Base-by-base conservation (phyloP, 1,284 basidiomycete species). In the Entoloma clypeatum region DNA sequence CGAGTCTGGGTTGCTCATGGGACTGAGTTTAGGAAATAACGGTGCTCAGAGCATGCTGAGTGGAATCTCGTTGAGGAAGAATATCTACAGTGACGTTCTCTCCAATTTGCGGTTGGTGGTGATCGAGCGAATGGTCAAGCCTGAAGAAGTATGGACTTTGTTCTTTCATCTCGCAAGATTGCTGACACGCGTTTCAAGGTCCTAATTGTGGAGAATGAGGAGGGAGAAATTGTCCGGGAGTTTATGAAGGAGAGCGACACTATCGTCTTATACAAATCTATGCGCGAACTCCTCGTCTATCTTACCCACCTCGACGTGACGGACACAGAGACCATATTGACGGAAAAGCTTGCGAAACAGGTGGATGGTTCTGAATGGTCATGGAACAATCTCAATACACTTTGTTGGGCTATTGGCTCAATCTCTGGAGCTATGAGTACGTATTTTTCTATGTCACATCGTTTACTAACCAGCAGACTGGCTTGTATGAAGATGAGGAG, bases 241-340 rank as follows among this genome's bases (percentile, higher is more conserved):
- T 97, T 99, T 64, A 91, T 99, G 88, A 99, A 99, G 72, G 96
- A 99, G 70, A 88, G 77, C 59, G 96, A 99, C 63, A 99, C 96
- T 32, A 98, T 99, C 55, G 94, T 98, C 24, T 74, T 99, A 19
- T 99, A 99, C 78, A 99, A 99, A 74, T 89, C 87, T 38, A 99
- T 99, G 94, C 85, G 95, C 51, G 95, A 98, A 65, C 81, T 98
- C 17, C 76, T 98, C 42, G 92, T 95, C 30, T 99, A 98, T 64
- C 80, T 99, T 48, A 99, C 96, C 3, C 95, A 99, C 70, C 67
- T 99, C 53, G 96, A 99, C 64, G 94, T 97, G 33, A 71, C 79
- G 43, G 95, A 99, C 63, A 98, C 95, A 25, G 95, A 99, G 68
- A 90, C 83, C 37, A 98, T 99, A 65, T 81, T 97, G 56, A 94